Evolutionary conservation across 2,329 filamentous ascomycete species (phyloP), one percentile per base, ranked within the genome.

Genomic region (Alternaria atra): DNA sequence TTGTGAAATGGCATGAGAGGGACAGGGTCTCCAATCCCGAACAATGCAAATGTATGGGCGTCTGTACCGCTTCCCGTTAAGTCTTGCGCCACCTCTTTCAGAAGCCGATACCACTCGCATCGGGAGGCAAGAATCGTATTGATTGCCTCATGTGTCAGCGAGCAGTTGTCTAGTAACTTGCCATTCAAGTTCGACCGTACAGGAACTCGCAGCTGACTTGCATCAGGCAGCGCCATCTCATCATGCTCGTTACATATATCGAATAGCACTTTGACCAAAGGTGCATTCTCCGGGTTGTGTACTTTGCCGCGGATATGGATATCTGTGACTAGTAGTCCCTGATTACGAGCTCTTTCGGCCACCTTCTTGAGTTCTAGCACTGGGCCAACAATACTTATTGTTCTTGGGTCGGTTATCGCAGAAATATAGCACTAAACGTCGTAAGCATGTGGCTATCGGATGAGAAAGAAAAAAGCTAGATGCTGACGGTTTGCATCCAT

Each of bases 21-120:
- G n/a, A 68, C 59, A 39, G 61, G 61, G 51, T 72, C 69, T 6
- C 65, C 67, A 20, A 71, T 70, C 2, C 69, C 69, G 27, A 72
- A 71, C 25, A 65, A 55, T 12, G 55, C 64, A 25, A 72, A 62
- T n/a, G 29, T 48, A 50, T 72, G 69, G 2, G 55, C 17, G 13
- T 58, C 56, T n/a, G 17, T 54, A 48, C 43, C n/a, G 27, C 17
- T 40, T 42, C 34, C 9, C 10, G 34, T 27, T 17, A 72, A 60
- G 23, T 68, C 68, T 30, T 66, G 52, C 8, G 67, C 65, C 5
- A 70, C 44, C 20, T 60, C 52, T 9, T 61, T 60, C 23, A 72
- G 39, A 13, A 72, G 60, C 25, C 17, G 60, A 52, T 67, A 67
- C 67, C 69, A 71, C 47, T 71, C 66, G 47, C 69, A 69, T 6